Base-by-base conservation (phyloP, 208 protist species). In the Zelonia costaricensis region DNA sequence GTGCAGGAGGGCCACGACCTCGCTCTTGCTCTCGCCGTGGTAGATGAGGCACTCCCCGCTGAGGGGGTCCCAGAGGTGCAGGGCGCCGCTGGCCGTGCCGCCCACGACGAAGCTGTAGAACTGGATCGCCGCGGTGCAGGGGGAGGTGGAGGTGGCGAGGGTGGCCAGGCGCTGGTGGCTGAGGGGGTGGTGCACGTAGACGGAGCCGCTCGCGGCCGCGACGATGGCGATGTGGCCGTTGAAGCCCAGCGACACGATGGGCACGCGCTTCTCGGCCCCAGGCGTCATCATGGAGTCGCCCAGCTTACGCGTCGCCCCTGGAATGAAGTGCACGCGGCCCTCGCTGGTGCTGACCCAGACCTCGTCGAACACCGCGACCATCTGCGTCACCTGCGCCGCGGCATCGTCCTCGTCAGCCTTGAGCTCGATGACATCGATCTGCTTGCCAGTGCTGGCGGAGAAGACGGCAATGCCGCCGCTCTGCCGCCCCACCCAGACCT, bases 401-500 rank as follows among this genome's bases (percentile, higher is more conserved):
- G 42, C 40, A 0, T 30, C 52, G 36, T 52, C 61, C 33, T 57
- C 74, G n/a, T 61, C 57, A 2, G 63, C 38, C 5, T n/a, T 15
- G 13, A 88, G 33, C 2, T 39, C 10, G n/a, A 92, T 35, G 30
- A 76, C 73, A 1, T 10, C 25, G 8, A 86, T 0, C 1, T 59
- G 27, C 1, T 78, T 36, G 1, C 71, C 57, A 3, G 53, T 69
- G 23, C 63, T 53, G 3, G 70, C 68, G 31, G 82, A 38, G 39
- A 62, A 81, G n/a, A 89, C 69, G 43, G 63, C 57, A 22, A 94
- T 39, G 30, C 78, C 80, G 10, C 88, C 88, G 9, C 63, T 69
- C 23, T 83, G 69, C 56, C 82, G 69, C 18, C 78, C 77, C 2
- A 86, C 71, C 88, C 88, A 94, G 27, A 94, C 78, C 47, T 81